These are phyloP conservation scores for Claviceps spartinae DNA, from an alignment of 2,329 filamentous ascomycete species.

Conservation along the genomic window DNA sequence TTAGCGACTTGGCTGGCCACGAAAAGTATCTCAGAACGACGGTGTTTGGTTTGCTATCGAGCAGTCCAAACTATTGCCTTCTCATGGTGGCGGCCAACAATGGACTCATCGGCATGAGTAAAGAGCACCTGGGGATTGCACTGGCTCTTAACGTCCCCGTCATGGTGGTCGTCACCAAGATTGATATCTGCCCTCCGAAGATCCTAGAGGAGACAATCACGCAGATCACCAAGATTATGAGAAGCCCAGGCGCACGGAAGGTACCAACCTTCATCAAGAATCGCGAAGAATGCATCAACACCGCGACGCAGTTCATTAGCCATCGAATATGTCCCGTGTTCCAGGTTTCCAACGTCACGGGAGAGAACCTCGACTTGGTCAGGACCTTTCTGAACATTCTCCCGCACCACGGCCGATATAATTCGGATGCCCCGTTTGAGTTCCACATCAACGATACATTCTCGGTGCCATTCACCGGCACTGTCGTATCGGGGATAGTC, in stretches of 20 bases:
- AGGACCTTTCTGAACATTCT: conserved; percentile 90
- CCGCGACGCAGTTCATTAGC: conserved; percentile 88
- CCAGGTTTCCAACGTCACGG: conserved; percentile 95
- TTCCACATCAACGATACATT: conserved; percentile 97
- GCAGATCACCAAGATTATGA: conserved; percentile 84
- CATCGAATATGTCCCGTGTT: conserved; percentile 94
- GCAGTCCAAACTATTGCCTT: conserved; percentile 92
- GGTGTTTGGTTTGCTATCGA: conserved; percentile 86
- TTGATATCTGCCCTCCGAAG: conserved; percentile 92
- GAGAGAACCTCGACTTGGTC: conserved; percentile 78
- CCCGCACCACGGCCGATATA: conserved; percentile 86
- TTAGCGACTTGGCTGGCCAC: conserved; percentile 90
- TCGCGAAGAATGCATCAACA: conserved; percentile 84
- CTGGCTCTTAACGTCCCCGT: conserved; percentile 91
- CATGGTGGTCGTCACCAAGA: conserved; percentile 96
- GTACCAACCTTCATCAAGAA: conserved; percentile 93
- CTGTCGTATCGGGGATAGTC: conserved; percentile 87
- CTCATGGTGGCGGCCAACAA: conserved; percentile 99
- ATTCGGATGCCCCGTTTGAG: conserved; percentile 76
- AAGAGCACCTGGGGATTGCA: conserved; percentile 92
- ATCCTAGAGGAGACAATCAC: conserved; percentile 88
- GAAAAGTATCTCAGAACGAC: conserved; percentile 92
- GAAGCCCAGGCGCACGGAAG: conserved; percentile 84
- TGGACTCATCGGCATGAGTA: conserved; percentile 92
- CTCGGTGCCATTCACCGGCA: conserved; percentile 92